phyloP scores from a whole-genome alignment of 2,329 filamentous ascomycete species.

The Geosmithia putterillii region DNA sequence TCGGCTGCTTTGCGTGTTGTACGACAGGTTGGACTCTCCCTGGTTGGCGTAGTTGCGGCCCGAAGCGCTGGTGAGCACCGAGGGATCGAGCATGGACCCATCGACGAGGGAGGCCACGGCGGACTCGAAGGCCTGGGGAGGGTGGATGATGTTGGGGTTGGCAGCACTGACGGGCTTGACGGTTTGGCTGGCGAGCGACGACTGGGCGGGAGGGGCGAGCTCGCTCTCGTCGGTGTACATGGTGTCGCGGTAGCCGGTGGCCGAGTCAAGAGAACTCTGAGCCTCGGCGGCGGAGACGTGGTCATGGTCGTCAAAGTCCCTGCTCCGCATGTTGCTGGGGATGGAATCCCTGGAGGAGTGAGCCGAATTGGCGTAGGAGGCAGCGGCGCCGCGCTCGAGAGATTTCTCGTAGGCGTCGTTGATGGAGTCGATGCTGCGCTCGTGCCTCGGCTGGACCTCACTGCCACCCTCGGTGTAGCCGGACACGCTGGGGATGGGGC shows the following conservation, averaged over 20 bases:
- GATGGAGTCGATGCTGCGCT: conserved; percentile 32
- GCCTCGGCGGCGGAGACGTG: conserved; percentile 43
- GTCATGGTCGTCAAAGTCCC: conserved; percentile 29
- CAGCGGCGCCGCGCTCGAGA: conserved; percentile 16
- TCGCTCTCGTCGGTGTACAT: conserved; percentile 41
- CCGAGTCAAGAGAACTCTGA: conserved; percentile 34
- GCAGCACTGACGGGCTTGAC: conserved; percentile 53
- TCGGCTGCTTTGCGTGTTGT: conserved; percentile 20
- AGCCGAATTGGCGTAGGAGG: conserved; percentile 16
- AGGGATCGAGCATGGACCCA: conserved; percentile 57
- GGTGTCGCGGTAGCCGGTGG: conserved; percentile 39
- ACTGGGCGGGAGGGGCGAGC: conserved; percentile 44
- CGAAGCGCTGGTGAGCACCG: conserved; percentile 53
- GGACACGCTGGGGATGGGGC: conserved; percentile 85
- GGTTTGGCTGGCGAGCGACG: conserved; percentile 19
- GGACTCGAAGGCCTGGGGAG: conserved; percentile 66
- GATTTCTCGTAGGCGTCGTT: conserved; percentile 47
- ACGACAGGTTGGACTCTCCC: conserved; percentile 23
- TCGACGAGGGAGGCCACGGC: conserved; percentile 78
- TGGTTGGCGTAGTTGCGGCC: conserved; percentile 30
- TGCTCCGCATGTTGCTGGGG: conserved; percentile 29
- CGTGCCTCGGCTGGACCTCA: conserved; percentile 45
- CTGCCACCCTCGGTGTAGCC: conserved; percentile 66
- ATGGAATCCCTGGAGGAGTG: conserved; percentile 18
- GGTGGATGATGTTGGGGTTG: conserved; percentile 67